A percentile compares a stretch with the other conserved stretches of the same genome.
Conservation (phyloP, 2,329 filamentous ascomycete genomes). For the Drechmeria coniospora region DNA sequence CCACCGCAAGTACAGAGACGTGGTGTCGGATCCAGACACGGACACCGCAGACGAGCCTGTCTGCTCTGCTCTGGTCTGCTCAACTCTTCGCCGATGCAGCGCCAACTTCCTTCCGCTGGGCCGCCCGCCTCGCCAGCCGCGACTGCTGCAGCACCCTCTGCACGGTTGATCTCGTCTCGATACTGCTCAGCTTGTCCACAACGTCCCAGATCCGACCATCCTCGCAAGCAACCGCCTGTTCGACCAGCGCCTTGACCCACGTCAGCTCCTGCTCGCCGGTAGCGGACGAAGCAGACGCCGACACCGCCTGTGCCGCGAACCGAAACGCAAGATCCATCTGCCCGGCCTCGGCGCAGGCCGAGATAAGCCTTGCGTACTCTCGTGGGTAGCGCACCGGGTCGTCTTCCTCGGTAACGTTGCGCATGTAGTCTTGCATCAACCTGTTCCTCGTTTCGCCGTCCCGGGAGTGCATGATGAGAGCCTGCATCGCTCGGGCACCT, state of each 20-base stretch:
- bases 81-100: background rate
- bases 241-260: constrained; percentile 15
- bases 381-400: constrained; percentile 5
- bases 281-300: background rate
- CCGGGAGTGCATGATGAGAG: constrained; percentile 15
- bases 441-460: constrained; percentile 9
- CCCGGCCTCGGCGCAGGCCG: constrained; percentile 12
- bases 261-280: constrained; percentile 4
- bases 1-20: no score
- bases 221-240: constrained; percentile 12
- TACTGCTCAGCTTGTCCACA: constrained; percentile 13
- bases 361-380: constrained; percentile 13
- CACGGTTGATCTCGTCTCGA: constrained; percentile 8
- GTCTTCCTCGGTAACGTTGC: constrained; percentile 6
- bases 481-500: constrained; percentile 12
- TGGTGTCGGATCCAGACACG: no score
- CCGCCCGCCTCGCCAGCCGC: constrained; percentile 8
- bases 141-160: constrained; percentile 11
- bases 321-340: constrained; percentile 20
- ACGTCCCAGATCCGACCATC: constrained; percentile 18
- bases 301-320: constrained; percentile 10
- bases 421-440: constrained; percentile 16
- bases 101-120: no score
- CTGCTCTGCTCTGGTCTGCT: no score
- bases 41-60: no score